Conservation (phyloP, 1,284 basidiomycete species). For the Tremellales sp. region DNA sequence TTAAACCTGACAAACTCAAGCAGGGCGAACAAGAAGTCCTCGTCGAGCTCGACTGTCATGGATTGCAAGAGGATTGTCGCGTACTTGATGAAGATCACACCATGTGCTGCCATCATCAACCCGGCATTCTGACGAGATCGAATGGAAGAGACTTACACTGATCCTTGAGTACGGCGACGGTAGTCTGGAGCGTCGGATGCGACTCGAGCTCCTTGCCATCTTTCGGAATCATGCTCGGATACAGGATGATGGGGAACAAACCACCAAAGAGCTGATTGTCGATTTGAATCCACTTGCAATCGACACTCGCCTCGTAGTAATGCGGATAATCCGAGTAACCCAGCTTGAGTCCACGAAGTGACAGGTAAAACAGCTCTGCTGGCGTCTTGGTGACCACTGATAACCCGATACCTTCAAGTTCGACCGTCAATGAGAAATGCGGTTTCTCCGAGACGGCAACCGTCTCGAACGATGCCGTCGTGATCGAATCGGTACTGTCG, state of each 20-base stretch:
- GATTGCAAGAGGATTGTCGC: conserved; percentile 92
- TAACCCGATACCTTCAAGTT: conserved; percentile 86
- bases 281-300: conserved; percentile 87
- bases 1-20: conserved; percentile 89
- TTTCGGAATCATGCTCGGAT: conserved; percentile 86
- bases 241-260: conserved; percentile 90
- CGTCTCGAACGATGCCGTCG: conserved; percentile 70
- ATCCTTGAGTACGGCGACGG: conserved; percentile 87
- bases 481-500: conserved; percentile 33
- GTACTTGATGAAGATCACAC: conserved; percentile 95
- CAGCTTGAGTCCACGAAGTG: conserved; percentile 73
- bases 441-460: conserved; percentile 68
- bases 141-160: conserved; percentile 58
- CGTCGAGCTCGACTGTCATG: conserved; percentile 91
- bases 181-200: conserved; percentile 88
- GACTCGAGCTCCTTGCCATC: conserved; percentile 72
- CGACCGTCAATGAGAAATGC: conserved; percentile 65
- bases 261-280: conserved; percentile 98
- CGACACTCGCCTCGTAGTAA: conserved; percentile 75
- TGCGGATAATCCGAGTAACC: conserved; percentile 80
- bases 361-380: conserved; percentile 86
- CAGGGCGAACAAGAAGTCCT: conserved; percentile 90
- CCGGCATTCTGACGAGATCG: background rate
- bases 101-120: conserved; percentile 64
- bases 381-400: conserved; percentile 86